Evolutionary conservation across 148 eudicot genomes (phyloP).

Genomic region (Cornus kousa): DNA sequence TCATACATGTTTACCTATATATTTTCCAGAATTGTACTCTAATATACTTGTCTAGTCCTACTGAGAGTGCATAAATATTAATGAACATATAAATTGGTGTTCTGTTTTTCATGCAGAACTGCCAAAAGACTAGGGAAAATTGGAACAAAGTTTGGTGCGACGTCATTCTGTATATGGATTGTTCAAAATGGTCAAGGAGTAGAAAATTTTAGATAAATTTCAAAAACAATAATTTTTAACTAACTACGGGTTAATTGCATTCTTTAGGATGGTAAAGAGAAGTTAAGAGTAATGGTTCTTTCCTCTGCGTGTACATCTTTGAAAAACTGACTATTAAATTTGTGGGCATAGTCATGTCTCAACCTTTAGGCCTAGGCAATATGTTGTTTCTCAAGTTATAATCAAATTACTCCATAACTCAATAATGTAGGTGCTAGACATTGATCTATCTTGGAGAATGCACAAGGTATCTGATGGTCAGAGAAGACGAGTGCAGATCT

Average conservation of each 20-base stretch:
- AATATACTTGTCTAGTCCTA: no score
- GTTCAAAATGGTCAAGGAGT: background rate
- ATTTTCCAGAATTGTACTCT: no score
- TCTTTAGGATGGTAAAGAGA: background rate
- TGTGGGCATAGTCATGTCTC: background rate
- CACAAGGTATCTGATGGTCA: conserved; percentile 97
- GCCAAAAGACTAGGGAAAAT: background rate
- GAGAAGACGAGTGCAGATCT: conserved; percentile 93
- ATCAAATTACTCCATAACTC: background rate
- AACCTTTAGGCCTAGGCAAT: background rate
- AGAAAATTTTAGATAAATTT: background rate
- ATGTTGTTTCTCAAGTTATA: background rate
- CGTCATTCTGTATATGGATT: background rate
- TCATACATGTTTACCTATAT: no score
- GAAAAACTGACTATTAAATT: background rate
- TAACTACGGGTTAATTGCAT: background rate
- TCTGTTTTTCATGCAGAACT: background rate
- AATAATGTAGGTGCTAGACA: conserved; percentile 60
- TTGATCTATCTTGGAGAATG: conserved; percentile 89
- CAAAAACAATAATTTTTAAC: background rate
- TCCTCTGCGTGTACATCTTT: background rate
- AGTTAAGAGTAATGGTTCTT: background rate
- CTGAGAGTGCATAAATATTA: no score
- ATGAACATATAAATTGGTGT: no score
- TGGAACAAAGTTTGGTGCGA: background rate